Conservation (phyloP, 2,329 filamentous ascomycete genomes). For the Pestalotiopsis sp. region DNA sequence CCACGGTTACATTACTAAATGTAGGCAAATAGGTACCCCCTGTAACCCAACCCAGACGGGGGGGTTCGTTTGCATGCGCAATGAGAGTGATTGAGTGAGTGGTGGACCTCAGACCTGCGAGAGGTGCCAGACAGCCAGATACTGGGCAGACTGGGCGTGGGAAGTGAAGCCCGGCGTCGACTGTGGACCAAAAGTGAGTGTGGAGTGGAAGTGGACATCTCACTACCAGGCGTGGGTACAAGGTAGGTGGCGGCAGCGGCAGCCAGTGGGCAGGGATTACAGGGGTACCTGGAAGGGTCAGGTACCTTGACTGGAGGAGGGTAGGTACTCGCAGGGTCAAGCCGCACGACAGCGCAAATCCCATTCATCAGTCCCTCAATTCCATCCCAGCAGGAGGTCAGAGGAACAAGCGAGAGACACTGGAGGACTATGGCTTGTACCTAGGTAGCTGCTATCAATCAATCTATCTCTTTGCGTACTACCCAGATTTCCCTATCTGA, state of each 20-base stretch:
- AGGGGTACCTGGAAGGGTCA: not conserved
- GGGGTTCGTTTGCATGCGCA: not conserved
- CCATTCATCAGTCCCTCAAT: not conserved
- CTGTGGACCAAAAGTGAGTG: not conserved
- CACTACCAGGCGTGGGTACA: not conserved
- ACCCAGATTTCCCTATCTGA: not conserved
- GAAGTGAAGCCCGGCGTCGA: not conserved
- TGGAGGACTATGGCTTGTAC: not conserved
- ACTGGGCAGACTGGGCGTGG: not conserved
- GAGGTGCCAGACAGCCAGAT: not conserved
- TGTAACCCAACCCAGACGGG: not conserved
- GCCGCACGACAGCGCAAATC: constrained; percentile 1
- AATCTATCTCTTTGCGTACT: not conserved
- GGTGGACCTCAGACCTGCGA: not conserved
- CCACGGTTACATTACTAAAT: not conserved
- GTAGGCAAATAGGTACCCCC: not conserved
- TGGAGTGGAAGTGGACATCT: not conserved
- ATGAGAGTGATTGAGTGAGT: not conserved
- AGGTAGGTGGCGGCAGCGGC: constrained; percentile 3
- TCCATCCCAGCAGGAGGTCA: constrained; percentile 14
- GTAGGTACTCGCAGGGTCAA: constrained; percentile 7
- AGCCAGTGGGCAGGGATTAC: not conserved
- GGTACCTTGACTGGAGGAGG: not conserved
- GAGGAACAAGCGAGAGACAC: constrained; percentile 17
- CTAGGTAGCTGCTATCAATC: not conserved